Percentiles rank a stretch among this genome's conserved stretches.
phyloP scores from a whole-genome alignment of 768 basidiomycete species.

The Serendipita indica region DNA sequence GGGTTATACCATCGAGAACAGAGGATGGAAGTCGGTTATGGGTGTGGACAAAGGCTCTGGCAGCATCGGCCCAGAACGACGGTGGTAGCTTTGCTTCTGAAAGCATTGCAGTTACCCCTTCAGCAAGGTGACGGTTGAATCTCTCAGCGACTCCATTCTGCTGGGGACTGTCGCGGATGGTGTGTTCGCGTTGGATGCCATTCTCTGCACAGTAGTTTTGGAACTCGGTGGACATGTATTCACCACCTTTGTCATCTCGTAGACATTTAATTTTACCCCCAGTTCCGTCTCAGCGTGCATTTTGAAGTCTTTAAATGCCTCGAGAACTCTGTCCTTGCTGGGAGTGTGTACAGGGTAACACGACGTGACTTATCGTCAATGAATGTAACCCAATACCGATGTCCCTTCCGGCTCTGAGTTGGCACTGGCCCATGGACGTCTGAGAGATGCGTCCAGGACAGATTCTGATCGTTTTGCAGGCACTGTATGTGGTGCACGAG shows the following conservation, averaged over 20 bases:
- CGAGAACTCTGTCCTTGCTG: slow-evolving; percentile 19
- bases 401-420: slow-evolving; percentile 17
- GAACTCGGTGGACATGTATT: slow-evolving; percentile 20
- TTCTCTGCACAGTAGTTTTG: slow-evolving; percentile 6
- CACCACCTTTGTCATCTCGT: slow-evolving; percentile 24
- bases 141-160: slow-evolving; percentile 18
- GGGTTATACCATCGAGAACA: slow-evolving; percentile 4
- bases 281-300: not conserved
- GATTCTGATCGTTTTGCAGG: slow-evolving; percentile 7
- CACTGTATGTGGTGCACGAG: not conserved
- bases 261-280: slow-evolving; percentile 20
- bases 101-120: slow-evolving; percentile 14
- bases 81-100: not conserved
- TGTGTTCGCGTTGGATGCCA: slow-evolving; percentile 14
- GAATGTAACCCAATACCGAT: slow-evolving; percentile 24
- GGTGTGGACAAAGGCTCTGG: not conserved
- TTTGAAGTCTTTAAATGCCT: slow-evolving; percentile 13
- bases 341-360: slow-evolving; percentile 19
- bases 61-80: slow-evolving; percentile 2
- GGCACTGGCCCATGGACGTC: slow-evolving; percentile 14
- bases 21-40: slow-evolving; percentile 6
- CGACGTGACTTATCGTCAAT: slow-evolving; percentile 24
- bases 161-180: slow-evolving; percentile 16
- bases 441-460: not conserved
- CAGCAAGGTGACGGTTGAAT: slow-evolving; percentile 16